phyloP scores from a whole-genome alignment of 108 stramenopile genomes.

The Bacterosira constricta region DNA sequence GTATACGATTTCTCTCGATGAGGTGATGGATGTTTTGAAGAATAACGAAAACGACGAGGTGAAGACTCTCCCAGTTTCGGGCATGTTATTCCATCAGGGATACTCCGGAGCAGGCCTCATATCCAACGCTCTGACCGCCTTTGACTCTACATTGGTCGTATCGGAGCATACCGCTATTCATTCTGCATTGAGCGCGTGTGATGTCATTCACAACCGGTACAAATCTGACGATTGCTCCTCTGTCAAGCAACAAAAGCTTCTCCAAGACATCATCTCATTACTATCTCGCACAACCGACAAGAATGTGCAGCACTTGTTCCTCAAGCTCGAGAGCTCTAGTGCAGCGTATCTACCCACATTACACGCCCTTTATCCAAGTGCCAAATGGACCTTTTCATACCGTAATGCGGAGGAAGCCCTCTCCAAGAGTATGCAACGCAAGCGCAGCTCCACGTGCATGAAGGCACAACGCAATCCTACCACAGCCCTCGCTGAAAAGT shows the following conservation, averaged over 20 bases:
- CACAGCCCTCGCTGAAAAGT: background rate
- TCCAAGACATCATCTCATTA: background rate
- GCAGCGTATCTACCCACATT: conserved; percentile 1
- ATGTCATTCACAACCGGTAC: background rate
- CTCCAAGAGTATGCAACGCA: conserved; percentile 6
- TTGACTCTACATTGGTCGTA: background rate
- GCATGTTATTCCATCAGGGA: conserved; percentile 4
- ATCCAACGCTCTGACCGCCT: conserved; percentile 5
- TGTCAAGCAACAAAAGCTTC: background rate
- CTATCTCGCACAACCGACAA: background rate
- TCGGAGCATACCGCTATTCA: conserved; percentile 8
- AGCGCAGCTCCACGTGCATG: background rate
- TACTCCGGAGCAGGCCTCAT: conserved; percentile 4
- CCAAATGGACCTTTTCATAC: conserved; percentile 10
- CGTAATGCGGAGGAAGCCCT: conserved; percentile 4
- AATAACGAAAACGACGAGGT: no score
- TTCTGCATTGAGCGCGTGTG: conserved; percentile 8
- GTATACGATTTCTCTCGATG: conserved; percentile 5
- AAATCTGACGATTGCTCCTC: background rate
- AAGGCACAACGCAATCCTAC: conserved; percentile 3
- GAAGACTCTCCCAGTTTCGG: background rate
- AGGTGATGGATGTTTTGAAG: background rate
- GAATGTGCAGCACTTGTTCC: background rate
- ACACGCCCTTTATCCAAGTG: background rate
- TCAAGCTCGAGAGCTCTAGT: conserved; percentile 1